Percentiles rank a stretch among this genome's conserved stretches.
Evolutionary conservation across 2,329 filamentous ascomycete species (phyloP).

Genomic region (Penicillium hordei): DNA sequence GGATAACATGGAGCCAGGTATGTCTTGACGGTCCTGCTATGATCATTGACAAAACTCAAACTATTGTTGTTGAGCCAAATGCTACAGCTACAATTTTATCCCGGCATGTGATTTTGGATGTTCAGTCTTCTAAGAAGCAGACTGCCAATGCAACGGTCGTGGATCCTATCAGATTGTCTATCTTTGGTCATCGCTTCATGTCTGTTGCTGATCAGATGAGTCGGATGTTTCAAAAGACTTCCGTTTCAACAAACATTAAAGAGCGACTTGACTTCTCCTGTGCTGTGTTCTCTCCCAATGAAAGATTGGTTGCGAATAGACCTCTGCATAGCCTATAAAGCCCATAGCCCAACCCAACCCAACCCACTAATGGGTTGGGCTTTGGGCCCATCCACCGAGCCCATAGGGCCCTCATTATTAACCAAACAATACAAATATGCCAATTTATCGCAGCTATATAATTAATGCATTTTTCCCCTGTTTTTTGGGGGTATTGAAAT

Average conservation of each 20-base stretch:
- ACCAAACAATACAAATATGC: too few species aligned
- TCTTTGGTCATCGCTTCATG: conserved; percentile 60
- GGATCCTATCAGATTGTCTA: conserved; percentile 55
- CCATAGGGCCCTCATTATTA: too few species aligned
- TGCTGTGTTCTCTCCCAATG: conserved; percentile 73
- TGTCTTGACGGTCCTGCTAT: conserved; percentile 68
- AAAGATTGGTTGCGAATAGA: conserved; percentile 67
- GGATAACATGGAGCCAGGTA: neutral
- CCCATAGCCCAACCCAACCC: too few species aligned
- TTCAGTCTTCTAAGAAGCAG: conserved; percentile 21
- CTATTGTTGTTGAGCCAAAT: conserved; percentile 81
- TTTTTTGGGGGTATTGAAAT: too few species aligned
- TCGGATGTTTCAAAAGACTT: conserved; percentile 56
- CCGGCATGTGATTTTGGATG: neutral
- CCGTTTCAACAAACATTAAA: conserved; percentile 69
- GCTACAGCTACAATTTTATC: conserved; percentile 39
- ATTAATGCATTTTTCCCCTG: too few species aligned
- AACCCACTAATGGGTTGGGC: too few species aligned
- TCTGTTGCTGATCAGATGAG: conserved; percentile 61
- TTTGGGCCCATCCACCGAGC: too few species aligned
- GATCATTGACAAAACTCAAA: conserved; percentile 72
- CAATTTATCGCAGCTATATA: too few species aligned
- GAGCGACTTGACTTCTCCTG: conserved; percentile 85
- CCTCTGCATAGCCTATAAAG: too few species aligned
- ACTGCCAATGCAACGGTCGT: conserved; percentile 19